Evolutionary conservation across 2,329 filamentous ascomycete species (phyloP).

Genomic region (Chlorencoelia australis): DNA sequence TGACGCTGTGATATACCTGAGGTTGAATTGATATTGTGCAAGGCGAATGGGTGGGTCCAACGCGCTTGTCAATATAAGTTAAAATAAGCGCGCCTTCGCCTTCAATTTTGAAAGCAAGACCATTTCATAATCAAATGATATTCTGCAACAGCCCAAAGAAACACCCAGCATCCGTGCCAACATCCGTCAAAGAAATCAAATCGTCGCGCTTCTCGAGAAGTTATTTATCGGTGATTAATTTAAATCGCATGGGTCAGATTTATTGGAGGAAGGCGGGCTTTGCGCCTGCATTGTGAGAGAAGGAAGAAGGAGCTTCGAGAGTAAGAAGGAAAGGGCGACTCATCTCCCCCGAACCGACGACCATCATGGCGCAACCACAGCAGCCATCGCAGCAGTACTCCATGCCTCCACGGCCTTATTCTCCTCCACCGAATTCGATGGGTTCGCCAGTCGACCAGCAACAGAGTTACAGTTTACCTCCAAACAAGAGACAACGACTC

Average conservation of each 20-base stretch:
- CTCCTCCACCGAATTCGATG: constrained; percentile 46
- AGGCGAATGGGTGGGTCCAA: too few species aligned
- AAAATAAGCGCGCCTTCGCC: too few species aligned
- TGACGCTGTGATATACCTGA: too few species aligned
- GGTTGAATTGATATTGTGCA: too few species aligned
- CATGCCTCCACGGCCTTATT: constrained; percentile 45
- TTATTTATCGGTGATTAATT: too few species aligned
- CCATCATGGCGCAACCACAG: constrained; percentile 28
- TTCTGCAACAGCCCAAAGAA: too few species aligned
- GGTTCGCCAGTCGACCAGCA: constrained; percentile 47
- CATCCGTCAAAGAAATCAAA: too few species aligned
- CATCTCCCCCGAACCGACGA: constrained; percentile 1
- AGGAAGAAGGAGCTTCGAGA: constrained; percentile 14
- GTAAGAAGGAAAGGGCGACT: constrained; percentile 6
- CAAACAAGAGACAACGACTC: constrained; percentile 62
- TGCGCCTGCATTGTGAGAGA: constrained; percentile 23
- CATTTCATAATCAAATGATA: too few species aligned
- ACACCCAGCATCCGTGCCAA: too few species aligned
- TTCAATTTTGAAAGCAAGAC: too few species aligned
- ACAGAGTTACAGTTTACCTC: constrained; percentile 50
- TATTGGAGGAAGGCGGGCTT: constrained; percentile 21
- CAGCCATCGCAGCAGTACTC: constrained; percentile 28
- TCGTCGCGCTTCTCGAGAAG: too few species aligned
- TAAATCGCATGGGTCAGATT: constrained; percentile 24
- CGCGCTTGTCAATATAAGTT: too few species aligned